phyloP scores from a whole-genome alignment of 768 basidiomycete species.

The Epithele typhae region DNA sequence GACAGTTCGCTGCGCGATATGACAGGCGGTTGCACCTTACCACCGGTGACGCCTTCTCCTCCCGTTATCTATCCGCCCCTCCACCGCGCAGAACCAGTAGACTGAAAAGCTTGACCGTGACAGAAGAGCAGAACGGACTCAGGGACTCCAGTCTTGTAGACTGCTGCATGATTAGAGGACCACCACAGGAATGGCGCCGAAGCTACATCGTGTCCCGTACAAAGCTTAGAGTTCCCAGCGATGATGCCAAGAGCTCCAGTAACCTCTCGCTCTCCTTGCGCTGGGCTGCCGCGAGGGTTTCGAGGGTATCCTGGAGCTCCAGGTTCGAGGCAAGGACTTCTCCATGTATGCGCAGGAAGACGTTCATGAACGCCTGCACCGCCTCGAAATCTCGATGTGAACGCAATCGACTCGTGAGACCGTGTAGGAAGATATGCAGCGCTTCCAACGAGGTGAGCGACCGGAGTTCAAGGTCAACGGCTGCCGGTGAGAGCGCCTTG shows the following conservation, averaged over 20 bases:
- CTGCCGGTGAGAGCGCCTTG: constrained; percentile 86
- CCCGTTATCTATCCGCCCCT: too few relatives aligned
- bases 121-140: too few relatives aligned
- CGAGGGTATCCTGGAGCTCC: constrained; percentile 57
- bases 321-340: constrained; percentile 70
- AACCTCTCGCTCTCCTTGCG: constrained; percentile 74
- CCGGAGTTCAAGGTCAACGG: constrained; percentile 87
- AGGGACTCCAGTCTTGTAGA: too few relatives aligned
- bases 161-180: background rate
- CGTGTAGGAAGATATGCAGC: constrained; percentile 65
- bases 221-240: constrained; percentile 72
- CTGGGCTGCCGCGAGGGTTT: constrained; percentile 61
- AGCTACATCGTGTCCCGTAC: constrained; percentile 59
- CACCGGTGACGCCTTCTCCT: too few relatives aligned
- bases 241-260: constrained; percentile 67
- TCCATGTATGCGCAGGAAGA: constrained; percentile 82
- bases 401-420: constrained; percentile 65
- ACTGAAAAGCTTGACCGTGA: too few relatives aligned
- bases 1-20: too few relatives aligned
- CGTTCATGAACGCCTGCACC: constrained; percentile 80
- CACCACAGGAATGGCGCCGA: background rate
- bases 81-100: too few relatives aligned
- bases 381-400: constrained; percentile 94
- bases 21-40: too few relatives aligned
- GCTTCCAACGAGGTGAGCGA: constrained; percentile 63